These are phyloP conservation scores for Umbelopsis vinacea DNA, from an alignment of 192 early-diverging fungal genomes.

Conservation along the genomic window DNA sequence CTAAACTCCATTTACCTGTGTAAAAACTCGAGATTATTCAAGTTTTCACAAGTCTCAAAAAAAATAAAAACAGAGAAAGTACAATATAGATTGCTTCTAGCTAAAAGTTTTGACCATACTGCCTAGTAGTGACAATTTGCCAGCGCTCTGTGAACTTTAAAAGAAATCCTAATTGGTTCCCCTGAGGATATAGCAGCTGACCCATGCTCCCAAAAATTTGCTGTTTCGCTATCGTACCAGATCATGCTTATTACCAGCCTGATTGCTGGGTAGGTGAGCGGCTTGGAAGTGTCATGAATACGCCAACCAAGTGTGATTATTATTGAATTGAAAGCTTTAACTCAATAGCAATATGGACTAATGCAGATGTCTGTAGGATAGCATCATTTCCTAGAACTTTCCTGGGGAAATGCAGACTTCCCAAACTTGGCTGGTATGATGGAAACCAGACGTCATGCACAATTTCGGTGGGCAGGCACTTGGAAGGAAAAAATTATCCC, in stretches of 20 bases:
- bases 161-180: no score
- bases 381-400: background rate
- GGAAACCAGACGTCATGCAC: background rate
- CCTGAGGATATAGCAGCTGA: no score
- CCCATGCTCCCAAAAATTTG: no score
- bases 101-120: no score
- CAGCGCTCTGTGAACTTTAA: no score
- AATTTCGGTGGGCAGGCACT: background rate
- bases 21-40: background rate
- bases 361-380: background rate
- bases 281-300: no score
- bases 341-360: background rate
- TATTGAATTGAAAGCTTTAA: background rate
- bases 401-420: background rate
- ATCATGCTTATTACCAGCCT: no score
- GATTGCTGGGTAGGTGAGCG: no score
- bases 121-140: no score
- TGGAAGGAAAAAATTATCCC: background rate
- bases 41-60: background rate
- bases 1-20: background rate
- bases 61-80: background rate
- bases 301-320: no score
- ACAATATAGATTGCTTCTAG: no score
- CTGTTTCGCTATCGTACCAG: no score
- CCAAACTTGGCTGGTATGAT: conserved; percentile 9